Evolutionary conservation across 1,284 basidiomycete species (phyloP).

Genomic region (Ceratobasidium sp.): DNA sequence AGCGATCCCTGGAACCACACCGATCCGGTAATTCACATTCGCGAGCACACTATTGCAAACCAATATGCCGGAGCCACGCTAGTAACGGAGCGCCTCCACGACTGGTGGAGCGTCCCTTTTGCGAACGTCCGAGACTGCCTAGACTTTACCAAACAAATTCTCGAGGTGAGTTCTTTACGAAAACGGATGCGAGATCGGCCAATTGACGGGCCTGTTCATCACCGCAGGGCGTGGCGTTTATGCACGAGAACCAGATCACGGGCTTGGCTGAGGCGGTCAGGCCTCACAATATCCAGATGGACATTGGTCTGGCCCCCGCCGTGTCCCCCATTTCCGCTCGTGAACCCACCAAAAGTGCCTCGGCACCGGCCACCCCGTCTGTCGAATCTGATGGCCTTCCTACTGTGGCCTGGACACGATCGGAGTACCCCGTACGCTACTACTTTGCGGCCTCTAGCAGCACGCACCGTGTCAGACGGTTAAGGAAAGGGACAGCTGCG

Average conservation of each 20-base stretch:
- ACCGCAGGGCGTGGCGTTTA: constrained; percentile 44
- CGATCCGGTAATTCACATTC: constrained; percentile 42
- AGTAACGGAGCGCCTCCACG: constrained; percentile 42
- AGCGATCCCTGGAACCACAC: constrained; percentile 46
- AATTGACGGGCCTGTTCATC: not conserved
- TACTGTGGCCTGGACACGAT: constrained; percentile 41
- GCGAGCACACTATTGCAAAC: constrained; percentile 39
- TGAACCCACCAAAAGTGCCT: constrained; percentile 2
- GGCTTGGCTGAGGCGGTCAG: constrained; percentile 39
- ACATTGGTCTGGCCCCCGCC: constrained; percentile 42
- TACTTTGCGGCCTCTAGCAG: constrained; percentile 38
- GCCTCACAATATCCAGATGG: constrained; percentile 45
- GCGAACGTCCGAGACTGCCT: constrained; percentile 41
- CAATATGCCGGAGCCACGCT: constrained; percentile 34
- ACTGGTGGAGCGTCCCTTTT: constrained; percentile 42
- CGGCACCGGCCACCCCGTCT: constrained; percentile 34
- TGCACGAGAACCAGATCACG: constrained; percentile 45
- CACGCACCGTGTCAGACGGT: constrained; percentile 23
- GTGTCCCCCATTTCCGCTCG: not conserved
- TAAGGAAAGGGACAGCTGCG: not conserved
- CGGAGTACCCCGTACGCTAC: constrained; percentile 43
- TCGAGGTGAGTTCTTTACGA: constrained; percentile 36
- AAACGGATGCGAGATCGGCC: too few relatives aligned
- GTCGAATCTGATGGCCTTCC: constrained; percentile 33
- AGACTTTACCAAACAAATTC: constrained; percentile 41